Percentiles rank a stretch among this genome's conserved stretches.
Conservation (phyloP, 306 rosid species). For the Cucumis melo region DNA sequence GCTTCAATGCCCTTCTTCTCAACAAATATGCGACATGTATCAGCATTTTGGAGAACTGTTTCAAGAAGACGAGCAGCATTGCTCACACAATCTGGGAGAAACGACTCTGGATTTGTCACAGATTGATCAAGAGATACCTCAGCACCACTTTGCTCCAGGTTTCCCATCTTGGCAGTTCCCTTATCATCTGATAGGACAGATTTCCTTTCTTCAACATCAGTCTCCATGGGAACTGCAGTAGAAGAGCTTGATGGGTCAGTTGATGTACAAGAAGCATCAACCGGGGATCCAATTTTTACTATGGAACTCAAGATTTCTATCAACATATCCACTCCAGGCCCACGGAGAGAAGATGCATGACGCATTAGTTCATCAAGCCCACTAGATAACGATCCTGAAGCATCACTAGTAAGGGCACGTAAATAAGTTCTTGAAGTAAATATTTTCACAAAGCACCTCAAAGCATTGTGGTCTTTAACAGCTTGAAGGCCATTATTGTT, state of each 20-base stretch:
- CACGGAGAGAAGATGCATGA: conserved; percentile 81
- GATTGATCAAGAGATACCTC: conserved; percentile 55
- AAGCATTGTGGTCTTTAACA: conserved; percentile 71
- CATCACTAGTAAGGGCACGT: conserved; percentile 74
- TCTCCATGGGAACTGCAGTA: conserved; percentile 84
- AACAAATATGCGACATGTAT: conserved; percentile 84
- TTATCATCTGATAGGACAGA: conserved; percentile 32
- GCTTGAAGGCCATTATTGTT: conserved; percentile 81
- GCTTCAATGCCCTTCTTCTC: conserved; percentile 95
- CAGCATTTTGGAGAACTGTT: conserved; percentile 93
- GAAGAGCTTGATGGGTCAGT: conserved; percentile 48
- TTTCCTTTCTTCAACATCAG: conserved; percentile 61
- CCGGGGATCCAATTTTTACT: conserved; percentile 64
- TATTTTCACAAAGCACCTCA: conserved; percentile 87
- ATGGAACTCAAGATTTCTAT: conserved; percentile 65
- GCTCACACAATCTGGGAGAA: conserved; percentile 79
- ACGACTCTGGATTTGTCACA: conserved; percentile 41
- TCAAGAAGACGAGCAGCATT: conserved; percentile 86
- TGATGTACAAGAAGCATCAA: conserved; percentile 30
- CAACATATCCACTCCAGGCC: conserved; percentile 90
- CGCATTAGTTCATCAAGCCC: conserved; percentile 97
- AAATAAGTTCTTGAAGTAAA: conserved; percentile 74
- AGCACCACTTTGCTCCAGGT: conserved; percentile 28
- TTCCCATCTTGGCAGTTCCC: conserved; percentile 44
- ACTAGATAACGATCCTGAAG: conserved; percentile 73